These are phyloP conservation scores for Lolium perenne DNA, from an alignment of 176 grass and related monocot species.

Conservation along the genomic window DNA sequence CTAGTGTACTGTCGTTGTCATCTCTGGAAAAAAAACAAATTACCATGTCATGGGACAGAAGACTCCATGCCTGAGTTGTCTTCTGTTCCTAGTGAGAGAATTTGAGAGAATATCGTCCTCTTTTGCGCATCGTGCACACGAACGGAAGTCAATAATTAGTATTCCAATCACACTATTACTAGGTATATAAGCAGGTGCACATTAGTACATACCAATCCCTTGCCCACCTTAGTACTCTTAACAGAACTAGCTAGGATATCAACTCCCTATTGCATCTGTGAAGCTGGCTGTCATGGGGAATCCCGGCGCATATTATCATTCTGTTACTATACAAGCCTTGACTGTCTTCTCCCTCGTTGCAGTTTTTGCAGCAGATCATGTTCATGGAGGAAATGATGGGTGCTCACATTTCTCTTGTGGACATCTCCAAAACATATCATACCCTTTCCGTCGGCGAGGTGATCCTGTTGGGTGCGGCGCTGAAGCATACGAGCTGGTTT, in stretches of 20 bases:
- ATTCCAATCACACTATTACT: not conserved
- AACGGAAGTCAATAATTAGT: not conserved
- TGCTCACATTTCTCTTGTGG: not conserved
- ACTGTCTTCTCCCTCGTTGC: not conserved
- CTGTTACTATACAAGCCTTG: not conserved
- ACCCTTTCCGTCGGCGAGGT: slow-evolving; percentile 18
- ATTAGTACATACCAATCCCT: not conserved
- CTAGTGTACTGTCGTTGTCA: not conserved
- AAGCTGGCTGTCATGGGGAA: not conserved
- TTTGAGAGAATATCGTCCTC: not conserved
- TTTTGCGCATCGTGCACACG: not conserved
- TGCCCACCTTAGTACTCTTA: not conserved
- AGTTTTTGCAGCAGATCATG: not conserved
- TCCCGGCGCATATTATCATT: not conserved
- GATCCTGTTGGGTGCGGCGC: slow-evolving; percentile 9
- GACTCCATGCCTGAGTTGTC: not conserved
- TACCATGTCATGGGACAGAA: not conserved
- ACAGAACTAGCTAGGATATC: not conserved
- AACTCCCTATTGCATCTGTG: not conserved
- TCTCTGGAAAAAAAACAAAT: not conserved
- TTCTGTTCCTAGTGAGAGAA: not conserved
- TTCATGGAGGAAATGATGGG: not conserved
- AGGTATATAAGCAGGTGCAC: not conserved
- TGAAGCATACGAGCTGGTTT: slow-evolving; percentile 7
- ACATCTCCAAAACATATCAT: not conserved